Percentiles rank a stretch among this genome's conserved stretches.
phyloP scores from a whole-genome alignment of 306 rosid species.

The Vachellia pachyceras region DNA sequence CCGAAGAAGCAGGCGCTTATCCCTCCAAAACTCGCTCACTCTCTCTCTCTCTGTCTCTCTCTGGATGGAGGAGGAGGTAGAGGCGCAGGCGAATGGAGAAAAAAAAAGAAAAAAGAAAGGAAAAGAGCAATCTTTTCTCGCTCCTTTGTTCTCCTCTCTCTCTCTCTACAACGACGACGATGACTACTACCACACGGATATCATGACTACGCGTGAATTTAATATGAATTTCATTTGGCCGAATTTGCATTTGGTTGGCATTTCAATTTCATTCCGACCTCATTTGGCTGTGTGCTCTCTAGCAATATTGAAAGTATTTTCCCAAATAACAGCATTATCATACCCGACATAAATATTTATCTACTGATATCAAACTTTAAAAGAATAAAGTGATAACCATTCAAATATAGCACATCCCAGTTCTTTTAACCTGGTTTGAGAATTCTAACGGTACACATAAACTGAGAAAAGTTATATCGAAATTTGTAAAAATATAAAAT shows the following conservation, averaged over 20 bases:
- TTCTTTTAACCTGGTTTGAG: too few relatives aligned
- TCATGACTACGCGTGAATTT: constrained; percentile 90
- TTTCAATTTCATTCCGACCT: constrained; percentile 99
- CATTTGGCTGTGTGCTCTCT: constrained; percentile 44
- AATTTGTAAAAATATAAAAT: too few relatives aligned
- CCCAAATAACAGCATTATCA: background rate
- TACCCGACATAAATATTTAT: background rate
- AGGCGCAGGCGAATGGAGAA: background rate
- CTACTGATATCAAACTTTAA: too few relatives aligned
- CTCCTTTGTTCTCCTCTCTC: constrained; percentile 32
- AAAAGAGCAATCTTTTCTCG: constrained; percentile 17
- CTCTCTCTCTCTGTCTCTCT: constrained; percentile 45
- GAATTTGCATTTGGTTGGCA: constrained; percentile 65
- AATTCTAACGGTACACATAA: too few relatives aligned
- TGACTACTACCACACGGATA: constrained; percentile 71
- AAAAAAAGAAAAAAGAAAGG: too few relatives aligned
- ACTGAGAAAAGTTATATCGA: too few relatives aligned
- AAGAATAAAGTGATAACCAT: too few relatives aligned
- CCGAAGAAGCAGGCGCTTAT: constrained; percentile 64
- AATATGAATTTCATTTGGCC: constrained; percentile 59
- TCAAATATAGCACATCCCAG: too few relatives aligned
- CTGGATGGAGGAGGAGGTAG: background rate
- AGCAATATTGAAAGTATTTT: background rate
- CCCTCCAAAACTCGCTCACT: constrained; percentile 43
- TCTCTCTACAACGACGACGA: constrained; percentile 57